Percentiles rank a stretch among this genome's conserved stretches.
Conservation (phyloP, 495 filamentous ascomycete species). For the Penicillium chermesinum region DNA sequence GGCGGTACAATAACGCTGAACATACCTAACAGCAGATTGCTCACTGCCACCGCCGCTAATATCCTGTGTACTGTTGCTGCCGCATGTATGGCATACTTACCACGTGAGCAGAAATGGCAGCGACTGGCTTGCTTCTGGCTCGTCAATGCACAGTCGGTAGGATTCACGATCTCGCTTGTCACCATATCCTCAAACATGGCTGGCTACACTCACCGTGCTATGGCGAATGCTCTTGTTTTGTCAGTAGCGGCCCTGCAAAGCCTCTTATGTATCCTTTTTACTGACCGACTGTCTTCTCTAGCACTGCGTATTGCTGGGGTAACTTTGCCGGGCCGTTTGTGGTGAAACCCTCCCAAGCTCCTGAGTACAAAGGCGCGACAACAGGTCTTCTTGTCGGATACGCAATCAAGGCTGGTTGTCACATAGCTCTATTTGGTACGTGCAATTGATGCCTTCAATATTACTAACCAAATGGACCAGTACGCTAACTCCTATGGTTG, state of each 20-base stretch:
- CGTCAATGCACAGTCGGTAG: slow-evolving; percentile 7
- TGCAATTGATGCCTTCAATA: neutral
- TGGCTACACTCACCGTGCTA: slow-evolving; percentile 13
- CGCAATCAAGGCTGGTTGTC: slow-evolving; percentile 4
- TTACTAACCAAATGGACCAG: too few relatives aligned
- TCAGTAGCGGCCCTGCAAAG: neutral
- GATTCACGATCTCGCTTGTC: slow-evolving; percentile 8
- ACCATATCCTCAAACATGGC: slow-evolving; percentile 15
- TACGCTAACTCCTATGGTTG: neutral
- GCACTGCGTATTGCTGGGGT: slow-evolving; percentile 9
- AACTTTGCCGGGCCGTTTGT: slow-evolving; percentile 8
- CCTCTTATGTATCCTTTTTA: neutral
- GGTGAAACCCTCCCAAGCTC: slow-evolving; percentile 2
- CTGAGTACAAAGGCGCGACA: slow-evolving; percentile 4
- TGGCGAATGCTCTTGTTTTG: slow-evolving; percentile 14
- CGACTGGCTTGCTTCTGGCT: slow-evolving; percentile 7
- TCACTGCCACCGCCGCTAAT: slow-evolving; percentile 6
- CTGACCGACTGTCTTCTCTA: too few relatives aligned
- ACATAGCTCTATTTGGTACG: slow-evolving; percentile 2
- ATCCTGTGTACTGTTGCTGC: slow-evolving; percentile 7
- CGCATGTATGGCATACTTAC: slow-evolving; percentile 5
- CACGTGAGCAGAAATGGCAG: slow-evolving; percentile 3
- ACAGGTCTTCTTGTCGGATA: slow-evolving; percentile 7
- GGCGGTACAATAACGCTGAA: slow-evolving; percentile 5
- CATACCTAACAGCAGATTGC: slow-evolving; percentile 4